Evolutionary conservation across 2,329 filamentous ascomycete species (phyloP).

Genomic region (Pestalotiopsis sp.): DNA sequence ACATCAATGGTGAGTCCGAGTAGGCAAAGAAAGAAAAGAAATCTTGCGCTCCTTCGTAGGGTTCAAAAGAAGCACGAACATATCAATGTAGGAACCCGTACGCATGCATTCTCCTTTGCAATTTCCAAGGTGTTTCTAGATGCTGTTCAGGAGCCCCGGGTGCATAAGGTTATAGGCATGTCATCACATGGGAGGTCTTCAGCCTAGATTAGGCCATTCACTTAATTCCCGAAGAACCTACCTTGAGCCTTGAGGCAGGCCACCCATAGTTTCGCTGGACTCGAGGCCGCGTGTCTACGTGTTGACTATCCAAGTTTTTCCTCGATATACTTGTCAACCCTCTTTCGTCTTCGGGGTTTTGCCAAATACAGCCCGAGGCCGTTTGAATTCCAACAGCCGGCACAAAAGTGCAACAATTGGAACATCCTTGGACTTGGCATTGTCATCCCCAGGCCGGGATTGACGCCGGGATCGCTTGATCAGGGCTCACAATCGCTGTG

Average conservation of each 20-base stretch:
- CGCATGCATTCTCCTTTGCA: neutral
- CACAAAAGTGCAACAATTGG: neutral
- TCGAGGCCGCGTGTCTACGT: neutral
- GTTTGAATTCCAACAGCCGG: neutral
- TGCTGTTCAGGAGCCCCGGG: neutral
- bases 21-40: too few species aligned
- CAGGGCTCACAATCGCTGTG: too few species aligned
- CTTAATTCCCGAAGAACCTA: neutral
- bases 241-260: neutral
- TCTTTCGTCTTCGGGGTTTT: neutral
- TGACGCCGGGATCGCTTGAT: neutral
- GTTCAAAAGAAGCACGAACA: neutral
- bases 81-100: neutral
- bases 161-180: too few species aligned
- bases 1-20: too few species aligned
- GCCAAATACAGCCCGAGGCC: neutral
- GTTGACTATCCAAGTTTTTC: neutral
- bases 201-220: neutral
- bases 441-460: neutral
- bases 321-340: neutral
- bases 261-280: neutral
- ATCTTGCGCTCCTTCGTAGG: too few species aligned
- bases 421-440: neutral
- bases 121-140: neutral
- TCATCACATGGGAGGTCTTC: neutral